These are phyloP conservation scores for Chlorella sp. DNA, from an alignment of 139 green algal genomes.

Conservation along the genomic window DNA sequence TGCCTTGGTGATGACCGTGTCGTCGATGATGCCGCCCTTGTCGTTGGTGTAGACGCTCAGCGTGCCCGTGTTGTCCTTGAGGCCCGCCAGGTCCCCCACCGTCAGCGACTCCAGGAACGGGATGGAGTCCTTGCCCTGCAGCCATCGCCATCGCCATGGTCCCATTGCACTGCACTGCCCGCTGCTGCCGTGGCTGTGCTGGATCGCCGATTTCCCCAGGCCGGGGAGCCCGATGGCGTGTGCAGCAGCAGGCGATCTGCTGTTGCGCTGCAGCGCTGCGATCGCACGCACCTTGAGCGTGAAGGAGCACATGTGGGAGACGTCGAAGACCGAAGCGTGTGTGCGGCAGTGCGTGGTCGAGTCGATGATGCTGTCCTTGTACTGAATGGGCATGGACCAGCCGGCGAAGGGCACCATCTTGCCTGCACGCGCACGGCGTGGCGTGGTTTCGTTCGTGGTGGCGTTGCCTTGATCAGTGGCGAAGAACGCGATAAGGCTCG, in stretches of 20 bases:
- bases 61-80: slow-evolving; percentile 64
- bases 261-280: no score
- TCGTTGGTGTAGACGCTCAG: slow-evolving; percentile 95
- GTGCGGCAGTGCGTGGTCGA: slow-evolving; percentile 79
- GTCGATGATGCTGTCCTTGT: slow-evolving; percentile 97
- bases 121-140: slow-evolving; percentile 88
- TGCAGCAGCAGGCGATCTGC: no score
- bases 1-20: slow-evolving; percentile 92
- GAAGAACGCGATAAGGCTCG: no score
- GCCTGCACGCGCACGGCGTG: no score
- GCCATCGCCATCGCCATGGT: no score
- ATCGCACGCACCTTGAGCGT: slow-evolving; percentile 78
- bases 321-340: slow-evolving; percentile 91
- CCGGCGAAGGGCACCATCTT: slow-evolving; percentile 98
- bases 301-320: slow-evolving; percentile 96
- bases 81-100: slow-evolving; percentile 81
- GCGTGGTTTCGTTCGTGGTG: no score
- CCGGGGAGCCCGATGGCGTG: no score
- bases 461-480: no score
- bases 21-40: slow-evolving; percentile 97
- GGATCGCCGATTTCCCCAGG: no score
- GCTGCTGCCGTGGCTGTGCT: no score
- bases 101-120: slow-evolving; percentile 87
- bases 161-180: no score
- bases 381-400: slow-evolving; percentile 98